Base-by-base conservation (phyloP, 805 yeast species). In the Vanderwaltozyma polyspora region DNA sequence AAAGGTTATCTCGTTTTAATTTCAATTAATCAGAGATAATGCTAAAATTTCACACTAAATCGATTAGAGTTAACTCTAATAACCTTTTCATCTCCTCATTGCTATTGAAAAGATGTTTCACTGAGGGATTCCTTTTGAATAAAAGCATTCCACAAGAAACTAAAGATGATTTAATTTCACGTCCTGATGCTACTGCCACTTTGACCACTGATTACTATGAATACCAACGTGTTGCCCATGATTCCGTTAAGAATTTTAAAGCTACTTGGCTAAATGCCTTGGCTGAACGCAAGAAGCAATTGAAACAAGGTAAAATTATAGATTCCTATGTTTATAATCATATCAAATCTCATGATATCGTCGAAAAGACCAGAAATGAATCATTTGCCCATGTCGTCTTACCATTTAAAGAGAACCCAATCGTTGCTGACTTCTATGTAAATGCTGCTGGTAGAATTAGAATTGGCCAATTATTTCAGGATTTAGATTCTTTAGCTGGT, bases 391-490 rank as follows among this genome's bases (percentile, higher is more conserved):
- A 68, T 49, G 60, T 80, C 39, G 63, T 70, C 2, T 63, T 87
- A 32, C 95, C 95, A 0, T 86, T 87, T 64, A 82, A 81, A 47
- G 81, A 81, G 40, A 94, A 87, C 53, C 63, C 70, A 24, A 76
- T 80, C 74, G 65, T 85, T 19, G 74, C 93, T 42, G 97, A 87
- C 52, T 74, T 86, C 31, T 87, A 87, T 52, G 80, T 84, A 48
- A 83, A 82, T 56, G 87, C 95, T 4, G 79, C 77, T 38, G 96
- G 96, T n/a, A 70, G 95, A 43, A 67, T 86, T 51, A 68, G 95
- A 51, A 84, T 84, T 48, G 97, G 96, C 27, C 95, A 86, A 57
- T 66, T 87, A 43, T 87, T 87, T 59, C 95, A 87, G 64, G 97
- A 87, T 59, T 65, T 87, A 49, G 97, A 87, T 53, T 87, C 95